Percentiles rank a stretch among this genome's conserved stretches.
These are phyloP conservation scores for Symbiodinium pilosum DNA, from an alignment of 73 alveolate genomes.

Conservation along the genomic window DNA sequence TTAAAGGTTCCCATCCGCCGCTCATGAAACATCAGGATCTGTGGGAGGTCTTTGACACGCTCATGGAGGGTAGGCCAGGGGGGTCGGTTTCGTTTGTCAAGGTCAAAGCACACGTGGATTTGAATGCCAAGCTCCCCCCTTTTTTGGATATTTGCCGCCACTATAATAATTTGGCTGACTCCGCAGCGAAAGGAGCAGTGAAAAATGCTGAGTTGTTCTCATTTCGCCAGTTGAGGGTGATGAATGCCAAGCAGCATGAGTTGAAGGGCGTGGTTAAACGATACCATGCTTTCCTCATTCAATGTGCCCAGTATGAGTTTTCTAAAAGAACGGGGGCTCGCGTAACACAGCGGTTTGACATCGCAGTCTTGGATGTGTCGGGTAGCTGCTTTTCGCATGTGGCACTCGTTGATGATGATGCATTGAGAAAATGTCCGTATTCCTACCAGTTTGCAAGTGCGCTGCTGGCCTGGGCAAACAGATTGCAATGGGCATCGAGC, in stretches of 20 bases:
- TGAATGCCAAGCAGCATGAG: not conserved
- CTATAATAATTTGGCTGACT: not conserved
- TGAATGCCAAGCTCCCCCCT: not conserved
- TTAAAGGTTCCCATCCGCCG: not conserved
- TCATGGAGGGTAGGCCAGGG: too few species aligned
- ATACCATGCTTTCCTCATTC: not conserved
- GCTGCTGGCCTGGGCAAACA: not conserved
- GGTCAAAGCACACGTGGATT: not conserved
- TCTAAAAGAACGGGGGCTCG: not conserved
- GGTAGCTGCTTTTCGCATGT: not conserved
- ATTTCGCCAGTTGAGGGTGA: not conserved
- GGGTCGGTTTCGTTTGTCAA: too few species aligned
- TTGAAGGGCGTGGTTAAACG: not conserved
- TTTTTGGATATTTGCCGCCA: not conserved
- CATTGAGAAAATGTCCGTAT: not conserved
- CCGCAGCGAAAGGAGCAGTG: not conserved
- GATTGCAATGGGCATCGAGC: not conserved
- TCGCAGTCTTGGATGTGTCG: not conserved
- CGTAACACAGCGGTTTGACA: not conserved
- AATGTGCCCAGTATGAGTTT: not conserved
- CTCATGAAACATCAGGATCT: too few species aligned
- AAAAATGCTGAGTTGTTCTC: not conserved
- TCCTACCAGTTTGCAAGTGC: not conserved
- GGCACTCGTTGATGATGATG: not conserved
- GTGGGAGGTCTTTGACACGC: too few species aligned